Percentiles rank a stretch among this genome's conserved stretches.
Conservation (phyloP, 2,329 filamentous ascomycete species). For the Alternaria sp. region DNA sequence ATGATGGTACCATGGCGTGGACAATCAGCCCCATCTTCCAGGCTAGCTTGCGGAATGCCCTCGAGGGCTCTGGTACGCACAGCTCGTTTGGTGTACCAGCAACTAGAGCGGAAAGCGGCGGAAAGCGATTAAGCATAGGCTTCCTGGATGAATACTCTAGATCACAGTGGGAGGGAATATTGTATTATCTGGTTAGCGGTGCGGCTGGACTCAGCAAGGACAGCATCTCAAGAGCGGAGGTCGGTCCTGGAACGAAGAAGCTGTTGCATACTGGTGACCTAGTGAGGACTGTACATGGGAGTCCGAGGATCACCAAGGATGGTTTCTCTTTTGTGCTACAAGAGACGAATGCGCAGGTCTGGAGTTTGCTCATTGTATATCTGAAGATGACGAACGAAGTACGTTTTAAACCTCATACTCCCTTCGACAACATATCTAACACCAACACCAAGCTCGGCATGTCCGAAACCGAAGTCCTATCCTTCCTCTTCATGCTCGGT, state of each 20-base stretch:
- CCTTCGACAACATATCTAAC: slow-evolving; percentile 14
- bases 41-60: slow-evolving; percentile 80
- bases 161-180: slow-evolving; percentile 91
- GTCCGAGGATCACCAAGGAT: slow-evolving; percentile 82
- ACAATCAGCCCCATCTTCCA: slow-evolving; percentile 83
- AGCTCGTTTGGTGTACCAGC: slow-evolving; percentile 92
- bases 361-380: slow-evolving; percentile 93
- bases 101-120: slow-evolving; percentile 65
- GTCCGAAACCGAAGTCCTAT: slow-evolving; percentile 91
- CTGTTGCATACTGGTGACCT: slow-evolving; percentile 82
- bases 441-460: slow-evolving; percentile 65
- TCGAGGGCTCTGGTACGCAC: slow-evolving; percentile 85
- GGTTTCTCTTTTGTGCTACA: slow-evolving; percentile 96
- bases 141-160: slow-evolving; percentile 87
- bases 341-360: slow-evolving; percentile 95
- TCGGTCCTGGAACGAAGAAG: slow-evolving; percentile 74
- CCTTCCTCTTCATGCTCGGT: slow-evolving; percentile 94
- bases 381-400: slow-evolving; percentile 79
- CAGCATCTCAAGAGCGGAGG: slow-evolving; percentile 58
- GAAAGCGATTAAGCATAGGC: slow-evolving; percentile 70
- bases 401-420: slow-evolving; percentile 12
- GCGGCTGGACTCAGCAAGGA: slow-evolving; percentile 59
- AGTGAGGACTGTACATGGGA: slow-evolving; percentile 68
- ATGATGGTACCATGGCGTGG: slow-evolving; percentile 73
- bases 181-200: slow-evolving; percentile 92